A percentile compares a stretch with the other conserved stretches of the same genome.
These are phyloP conservation scores for Podospora pseudoanserina DNA, from an alignment of 495 filamentous ascomycete species.

Conservation along the genomic window DNA sequence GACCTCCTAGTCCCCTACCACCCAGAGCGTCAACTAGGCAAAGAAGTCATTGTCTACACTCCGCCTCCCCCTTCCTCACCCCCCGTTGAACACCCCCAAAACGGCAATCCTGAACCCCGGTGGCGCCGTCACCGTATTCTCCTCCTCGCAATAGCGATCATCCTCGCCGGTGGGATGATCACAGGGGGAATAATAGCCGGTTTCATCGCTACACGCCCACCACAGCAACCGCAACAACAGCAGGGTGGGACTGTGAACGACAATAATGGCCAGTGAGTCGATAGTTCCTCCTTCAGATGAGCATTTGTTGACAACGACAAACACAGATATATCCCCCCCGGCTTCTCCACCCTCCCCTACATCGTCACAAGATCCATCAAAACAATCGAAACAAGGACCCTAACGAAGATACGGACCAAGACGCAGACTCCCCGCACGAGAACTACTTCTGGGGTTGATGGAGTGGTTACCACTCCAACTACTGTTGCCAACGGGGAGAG, in stretches of 20 bases:
- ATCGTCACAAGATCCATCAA: background rate
- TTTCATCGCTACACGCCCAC: background rate
- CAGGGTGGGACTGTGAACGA: background rate
- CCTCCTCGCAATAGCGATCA: background rate
- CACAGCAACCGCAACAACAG: background rate
- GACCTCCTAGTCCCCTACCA: background rate
- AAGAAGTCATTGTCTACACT: background rate
- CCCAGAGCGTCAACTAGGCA: background rate
- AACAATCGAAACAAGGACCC: background rate
- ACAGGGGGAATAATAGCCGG: background rate
- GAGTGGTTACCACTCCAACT: background rate
- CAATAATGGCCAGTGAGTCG: background rate
- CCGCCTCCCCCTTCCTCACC: background rate
- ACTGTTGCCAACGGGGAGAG: background rate
- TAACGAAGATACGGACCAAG: background rate
- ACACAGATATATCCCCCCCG: background rate
- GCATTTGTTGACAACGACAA: background rate
- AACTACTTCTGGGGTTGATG: background rate
- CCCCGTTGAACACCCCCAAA: background rate
- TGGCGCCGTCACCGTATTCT: background rate
- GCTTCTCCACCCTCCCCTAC: background rate
- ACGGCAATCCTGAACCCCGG: background rate
- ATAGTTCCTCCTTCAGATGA: too few relatives aligned
- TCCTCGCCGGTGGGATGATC: background rate
- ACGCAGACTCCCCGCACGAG: background rate